phyloP scores from a whole-genome alignment of 768 basidiomycete species.

The Tricholoma sp. region DNA sequence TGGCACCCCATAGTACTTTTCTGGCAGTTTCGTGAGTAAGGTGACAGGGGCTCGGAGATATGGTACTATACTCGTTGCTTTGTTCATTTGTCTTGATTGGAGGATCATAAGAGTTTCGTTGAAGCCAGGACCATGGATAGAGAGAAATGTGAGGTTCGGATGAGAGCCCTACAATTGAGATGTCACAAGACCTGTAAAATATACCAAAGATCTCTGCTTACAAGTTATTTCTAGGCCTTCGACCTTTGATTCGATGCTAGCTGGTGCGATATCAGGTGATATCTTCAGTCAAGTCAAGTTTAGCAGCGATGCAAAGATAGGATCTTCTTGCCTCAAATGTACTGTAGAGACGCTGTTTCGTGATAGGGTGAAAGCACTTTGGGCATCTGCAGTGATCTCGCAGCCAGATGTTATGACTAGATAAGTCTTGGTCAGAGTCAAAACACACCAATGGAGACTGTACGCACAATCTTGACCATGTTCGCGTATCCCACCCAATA shows the following conservation, averaged over 20 bases:
- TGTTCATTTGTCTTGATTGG: constrained; percentile 28
- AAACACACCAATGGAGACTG: background rate
- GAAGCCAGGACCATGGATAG: constrained; percentile 88
- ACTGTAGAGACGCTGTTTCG: constrained; percentile 86
- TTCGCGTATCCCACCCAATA: constrained; percentile 67
- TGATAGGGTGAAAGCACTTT: constrained; percentile 79
- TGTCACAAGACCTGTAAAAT: background rate
- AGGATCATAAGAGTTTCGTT: constrained; percentile 77
- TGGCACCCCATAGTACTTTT: constrained; percentile 78
- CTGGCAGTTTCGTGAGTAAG: constrained; percentile 22
- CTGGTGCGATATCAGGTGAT: constrained; percentile 65
- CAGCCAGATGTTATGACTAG: constrained; percentile 87
- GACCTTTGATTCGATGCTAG: constrained; percentile 45
- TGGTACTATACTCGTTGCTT: constrained; percentile 38
- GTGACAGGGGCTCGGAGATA: background rate
- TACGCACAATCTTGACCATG: constrained; percentile 76
- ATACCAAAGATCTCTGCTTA: constrained; percentile 27
- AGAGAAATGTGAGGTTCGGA: constrained; percentile 66
- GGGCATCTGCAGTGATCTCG: constrained; percentile 91
- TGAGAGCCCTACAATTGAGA: constrained; percentile 42
- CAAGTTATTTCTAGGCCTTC: constrained; percentile 76
- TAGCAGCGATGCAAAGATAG: background rate
- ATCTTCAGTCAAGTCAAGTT: constrained; percentile 38
- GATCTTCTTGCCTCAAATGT: constrained; percentile 61
- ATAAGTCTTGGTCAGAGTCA: constrained; percentile 1